phyloP scores from a whole-genome alignment of 371 early-diverging fungal genomes.

The Rozella allomycis region DNA sequence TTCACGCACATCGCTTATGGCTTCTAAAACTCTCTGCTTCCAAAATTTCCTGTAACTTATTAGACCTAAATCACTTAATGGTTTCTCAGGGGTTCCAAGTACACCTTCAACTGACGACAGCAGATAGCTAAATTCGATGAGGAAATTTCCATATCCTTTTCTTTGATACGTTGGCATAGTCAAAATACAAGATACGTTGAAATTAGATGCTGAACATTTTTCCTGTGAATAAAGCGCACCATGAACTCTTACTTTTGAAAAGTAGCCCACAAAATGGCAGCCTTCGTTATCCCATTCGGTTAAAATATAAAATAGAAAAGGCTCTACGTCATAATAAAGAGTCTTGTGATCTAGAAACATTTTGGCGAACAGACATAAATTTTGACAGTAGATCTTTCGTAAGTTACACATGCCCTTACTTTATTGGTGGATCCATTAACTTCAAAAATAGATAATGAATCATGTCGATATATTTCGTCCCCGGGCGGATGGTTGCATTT shows the following conservation, averaged over 20 bases:
- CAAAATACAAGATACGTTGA: constrained; percentile 98
- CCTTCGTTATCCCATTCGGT: constrained; percentile 18
- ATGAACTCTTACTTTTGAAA: constrained; percentile 75
- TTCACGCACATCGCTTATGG: too few relatives aligned
- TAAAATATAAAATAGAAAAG: constrained; percentile 88
- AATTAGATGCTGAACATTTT: constrained; percentile 79
- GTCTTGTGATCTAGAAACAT: constrained; percentile 98
- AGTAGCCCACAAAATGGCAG: constrained; percentile 92
- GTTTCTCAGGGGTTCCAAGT: constrained; percentile 94
- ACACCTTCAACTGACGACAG: constrained; percentile 85
- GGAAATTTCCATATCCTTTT: constrained; percentile 85
- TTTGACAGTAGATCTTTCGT: constrained; percentile 70
- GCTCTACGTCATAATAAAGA: constrained; percentile 97
- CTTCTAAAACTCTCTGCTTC: constrained; percentile 14
- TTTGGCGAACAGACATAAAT: constrained; percentile 64
- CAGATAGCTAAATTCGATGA: constrained; percentile 96
- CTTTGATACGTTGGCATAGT: constrained; percentile 97
- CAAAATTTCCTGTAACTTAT: constrained; percentile 89
- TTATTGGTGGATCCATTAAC: constrained; percentile 72
- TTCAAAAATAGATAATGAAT: constrained; percentile 71
- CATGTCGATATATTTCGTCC: constrained; percentile 69
- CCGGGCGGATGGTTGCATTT: constrained; percentile 78
- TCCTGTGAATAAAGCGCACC: constrained; percentile 19
- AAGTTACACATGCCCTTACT: too few relatives aligned
- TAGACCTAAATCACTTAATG: constrained; percentile 92